Conservation (phyloP, 129 eudicot genomes). For the Saussurea involucrata region DNA sequence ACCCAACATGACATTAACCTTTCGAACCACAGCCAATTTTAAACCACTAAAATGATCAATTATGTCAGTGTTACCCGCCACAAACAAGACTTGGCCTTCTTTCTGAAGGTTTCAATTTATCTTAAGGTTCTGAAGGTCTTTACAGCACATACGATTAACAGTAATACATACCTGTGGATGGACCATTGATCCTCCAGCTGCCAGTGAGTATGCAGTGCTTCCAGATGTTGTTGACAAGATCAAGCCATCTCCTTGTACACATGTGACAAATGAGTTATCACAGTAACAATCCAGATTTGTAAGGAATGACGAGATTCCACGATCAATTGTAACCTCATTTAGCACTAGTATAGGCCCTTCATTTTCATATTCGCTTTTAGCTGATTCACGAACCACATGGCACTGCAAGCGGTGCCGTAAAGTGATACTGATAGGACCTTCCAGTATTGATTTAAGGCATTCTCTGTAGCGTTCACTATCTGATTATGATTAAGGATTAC, state of each 20-base stretch:
- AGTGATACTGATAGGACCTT: slow-evolving; percentile 63
- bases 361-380: slow-evolving; percentile 48
- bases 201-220: slow-evolving; percentile 82
- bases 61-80: no score
- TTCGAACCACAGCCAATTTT: not conserved
- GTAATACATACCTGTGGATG: slow-evolving; percentile 60
- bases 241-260: slow-evolving; percentile 88
- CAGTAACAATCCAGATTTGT: slow-evolving; percentile 78
- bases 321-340: slow-evolving; percentile 74
- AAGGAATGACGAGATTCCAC: slow-evolving; percentile 71
- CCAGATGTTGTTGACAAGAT: slow-evolving; percentile 84
- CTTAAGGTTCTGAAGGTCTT: not conserved
- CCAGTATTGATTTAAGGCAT: slow-evolving; percentile 41
- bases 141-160: not conserved
- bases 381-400: slow-evolving; percentile 53
- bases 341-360: slow-evolving; percentile 56
- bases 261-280: slow-evolving; percentile 63
- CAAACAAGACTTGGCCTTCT: no score
- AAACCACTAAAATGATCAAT: no score
- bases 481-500: slow-evolving; percentile 30
- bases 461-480: slow-evolving; percentile 64
- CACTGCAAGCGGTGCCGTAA: slow-evolving; percentile 68
- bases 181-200: slow-evolving; percentile 87
- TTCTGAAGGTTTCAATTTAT: no score
- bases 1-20: not conserved